Percentiles rank a stretch among this genome's conserved stretches.
These are phyloP conservation scores for Lipomyces sp. DNA, from an alignment of 805 yeast genomes.

Conservation along the genomic window DNA sequence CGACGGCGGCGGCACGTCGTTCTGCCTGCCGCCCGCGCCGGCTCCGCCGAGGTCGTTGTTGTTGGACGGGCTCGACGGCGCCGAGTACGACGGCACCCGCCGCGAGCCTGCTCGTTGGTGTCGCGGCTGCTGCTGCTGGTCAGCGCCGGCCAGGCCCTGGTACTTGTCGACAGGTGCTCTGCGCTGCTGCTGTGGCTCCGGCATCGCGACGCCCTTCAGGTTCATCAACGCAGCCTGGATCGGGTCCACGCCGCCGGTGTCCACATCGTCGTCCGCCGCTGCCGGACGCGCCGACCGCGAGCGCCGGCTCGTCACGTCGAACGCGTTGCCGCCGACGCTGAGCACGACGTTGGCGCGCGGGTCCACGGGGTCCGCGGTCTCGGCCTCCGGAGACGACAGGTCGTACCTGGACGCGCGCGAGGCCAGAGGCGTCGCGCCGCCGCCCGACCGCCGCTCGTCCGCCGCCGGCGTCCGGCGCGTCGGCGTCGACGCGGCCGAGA, in stretches of 20 bases:
- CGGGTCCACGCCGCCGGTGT: slow-evolving; percentile 53
- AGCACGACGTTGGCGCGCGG: slow-evolving; percentile 24
- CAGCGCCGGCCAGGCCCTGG: slow-evolving; percentile 8
- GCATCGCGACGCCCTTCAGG: slow-evolving; percentile 32
- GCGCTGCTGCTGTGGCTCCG: neutral
- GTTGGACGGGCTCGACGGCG: slow-evolving; percentile 33
- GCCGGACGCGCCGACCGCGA: neutral
- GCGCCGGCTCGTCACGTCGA: slow-evolving; percentile 6
- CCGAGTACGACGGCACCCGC: slow-evolving; percentile 32
- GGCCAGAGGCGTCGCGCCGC: neutral
- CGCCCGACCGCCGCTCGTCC: no score
- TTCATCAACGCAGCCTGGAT: slow-evolving; percentile 53
- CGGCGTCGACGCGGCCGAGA: neutral
- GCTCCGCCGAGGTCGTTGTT: slow-evolving; percentile 1
- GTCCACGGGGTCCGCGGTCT: slow-evolving; percentile 12
- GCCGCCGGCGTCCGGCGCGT: neutral
- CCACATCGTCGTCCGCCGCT: neutral
- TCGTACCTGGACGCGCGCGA: neutral
- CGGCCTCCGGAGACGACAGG: neutral
- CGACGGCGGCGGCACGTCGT: slow-evolving; percentile 14
- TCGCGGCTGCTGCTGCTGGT: neutral
- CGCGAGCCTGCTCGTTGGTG: no score
- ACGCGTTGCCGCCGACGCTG: slow-evolving; percentile 24
- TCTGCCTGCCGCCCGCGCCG: neutral
- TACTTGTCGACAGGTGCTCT: slow-evolving; percentile 7